Conservation (phyloP, 208 protist species). For the Trypanosoma mega region DNA sequence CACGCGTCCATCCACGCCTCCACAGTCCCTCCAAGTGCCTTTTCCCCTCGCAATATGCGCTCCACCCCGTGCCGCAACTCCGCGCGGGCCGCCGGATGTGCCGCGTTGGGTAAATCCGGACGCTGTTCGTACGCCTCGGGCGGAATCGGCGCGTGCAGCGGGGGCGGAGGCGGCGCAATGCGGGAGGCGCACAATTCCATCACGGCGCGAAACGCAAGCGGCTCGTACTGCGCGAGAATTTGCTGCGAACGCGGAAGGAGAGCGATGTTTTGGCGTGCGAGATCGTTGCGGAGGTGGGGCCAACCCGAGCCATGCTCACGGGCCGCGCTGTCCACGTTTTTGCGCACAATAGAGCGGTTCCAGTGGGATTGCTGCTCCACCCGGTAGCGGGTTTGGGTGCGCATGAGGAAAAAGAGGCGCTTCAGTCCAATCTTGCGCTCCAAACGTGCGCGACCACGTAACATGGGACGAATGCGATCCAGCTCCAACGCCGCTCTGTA, state of each 20-base stretch:
- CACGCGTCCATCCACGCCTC: conserved; percentile 74
- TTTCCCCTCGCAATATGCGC: conserved; percentile 50
- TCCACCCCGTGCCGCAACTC: conserved; percentile 64
- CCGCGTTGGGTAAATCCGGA: conserved; percentile 8
- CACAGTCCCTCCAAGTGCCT: conserved; percentile 28
- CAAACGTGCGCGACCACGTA: conserved; percentile 76
- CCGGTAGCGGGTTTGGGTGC: conserved; percentile 86
- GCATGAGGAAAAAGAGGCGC: conserved; percentile 85
- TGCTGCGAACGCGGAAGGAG: conserved; percentile 75
- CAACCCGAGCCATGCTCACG: conserved; percentile 81
- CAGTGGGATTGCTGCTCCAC: conserved; percentile 82
- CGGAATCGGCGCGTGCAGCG: conserved; percentile 52
- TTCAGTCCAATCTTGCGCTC: conserved; percentile 85
- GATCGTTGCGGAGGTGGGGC: conserved; percentile 74
- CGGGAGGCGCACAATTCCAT: conserved; percentile 84
- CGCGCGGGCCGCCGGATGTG: conserved; percentile 53
- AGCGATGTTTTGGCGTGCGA: conserved; percentile 81
- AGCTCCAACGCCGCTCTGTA: conserved; percentile 80
- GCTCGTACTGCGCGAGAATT: conserved; percentile 84
- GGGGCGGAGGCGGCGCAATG: conserved; percentile 74
- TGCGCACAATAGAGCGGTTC: conserved; percentile 79
- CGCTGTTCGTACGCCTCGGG: conserved; percentile 54
- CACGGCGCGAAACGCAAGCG: conserved; percentile 83
- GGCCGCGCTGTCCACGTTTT: conserved; percentile 86
- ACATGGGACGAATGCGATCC: conserved; percentile 76